These are phyloP conservation scores for Pythium volutum DNA, from an alignment of 352 stramenopile genomes.

Conservation along the genomic window DNA sequence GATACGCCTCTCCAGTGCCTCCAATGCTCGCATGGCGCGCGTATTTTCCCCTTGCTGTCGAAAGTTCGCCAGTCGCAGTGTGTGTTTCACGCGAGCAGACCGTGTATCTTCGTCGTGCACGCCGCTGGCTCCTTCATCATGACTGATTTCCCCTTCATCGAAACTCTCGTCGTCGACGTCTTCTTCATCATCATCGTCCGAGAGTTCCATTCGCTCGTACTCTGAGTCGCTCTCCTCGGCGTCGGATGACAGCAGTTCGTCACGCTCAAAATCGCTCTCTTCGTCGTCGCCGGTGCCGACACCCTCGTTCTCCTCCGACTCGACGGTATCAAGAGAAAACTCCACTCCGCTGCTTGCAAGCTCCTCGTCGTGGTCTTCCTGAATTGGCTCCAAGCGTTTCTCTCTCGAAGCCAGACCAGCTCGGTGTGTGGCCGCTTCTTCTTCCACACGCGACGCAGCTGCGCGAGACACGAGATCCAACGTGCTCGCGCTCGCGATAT, in stretches of 20 bases:
- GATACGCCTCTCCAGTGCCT: slow-evolving; percentile 67
- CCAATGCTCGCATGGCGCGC: slow-evolving; percentile 51
- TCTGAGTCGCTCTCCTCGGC: slow-evolving; percentile 72
- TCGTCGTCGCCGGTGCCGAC: slow-evolving; percentile 51
- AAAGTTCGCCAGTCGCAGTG: slow-evolving; percentile 61
- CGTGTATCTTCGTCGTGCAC: slow-evolving; percentile 6
- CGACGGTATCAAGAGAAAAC: slow-evolving; percentile 19
- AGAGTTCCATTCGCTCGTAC: slow-evolving; percentile 74
- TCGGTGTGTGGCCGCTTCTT: slow-evolving; percentile 18
- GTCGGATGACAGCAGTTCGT: slow-evolving; percentile 76
- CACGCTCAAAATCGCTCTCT: slow-evolving; percentile 83
- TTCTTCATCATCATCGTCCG: slow-evolving; percentile 52
- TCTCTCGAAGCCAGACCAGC: neutral
- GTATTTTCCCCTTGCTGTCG: slow-evolving; percentile 38
- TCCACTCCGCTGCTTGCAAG: neutral
- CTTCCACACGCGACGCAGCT: slow-evolving; percentile 21
- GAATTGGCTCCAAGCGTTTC: slow-evolving; percentile 6
- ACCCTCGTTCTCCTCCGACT: slow-evolving; percentile 26
- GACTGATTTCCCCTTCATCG: slow-evolving; percentile 1
- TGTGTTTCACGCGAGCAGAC: slow-evolving; percentile 21
- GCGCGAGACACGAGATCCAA: slow-evolving; percentile 21
- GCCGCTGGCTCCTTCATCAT: slow-evolving; percentile 1
- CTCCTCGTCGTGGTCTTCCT: slow-evolving; percentile 11
- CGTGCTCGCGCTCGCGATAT: slow-evolving; percentile 16
- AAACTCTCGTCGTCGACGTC: slow-evolving; percentile 23